Evolutionary conservation across 2,329 filamentous ascomycete species (phyloP).

Genomic region (Calycina marina): DNA sequence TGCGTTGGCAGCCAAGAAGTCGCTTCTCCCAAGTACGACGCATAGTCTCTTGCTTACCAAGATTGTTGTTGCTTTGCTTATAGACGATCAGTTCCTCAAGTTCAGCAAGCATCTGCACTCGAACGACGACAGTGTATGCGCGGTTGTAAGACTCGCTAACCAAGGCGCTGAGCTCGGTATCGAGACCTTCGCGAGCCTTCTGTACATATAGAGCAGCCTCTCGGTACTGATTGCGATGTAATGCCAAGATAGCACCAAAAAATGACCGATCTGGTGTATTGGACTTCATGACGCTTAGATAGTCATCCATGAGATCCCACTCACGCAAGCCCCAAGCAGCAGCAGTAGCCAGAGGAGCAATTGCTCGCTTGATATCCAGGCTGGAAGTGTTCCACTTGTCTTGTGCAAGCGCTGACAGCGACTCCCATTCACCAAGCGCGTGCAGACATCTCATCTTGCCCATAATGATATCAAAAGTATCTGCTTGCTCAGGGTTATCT

Average conservation of each 20-base stretch:
- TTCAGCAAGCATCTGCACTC: slow-evolving; percentile 97
- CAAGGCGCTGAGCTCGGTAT: slow-evolving; percentile 87
- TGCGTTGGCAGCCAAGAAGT: slow-evolving; percentile 86
- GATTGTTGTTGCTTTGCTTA: slow-evolving; percentile 72
- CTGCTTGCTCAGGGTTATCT: slow-evolving; percentile 59
- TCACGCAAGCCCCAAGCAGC: slow-evolving; percentile 94
- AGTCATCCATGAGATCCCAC: slow-evolving; percentile 98
- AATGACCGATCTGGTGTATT: slow-evolving; percentile 90
- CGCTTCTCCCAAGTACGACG: slow-evolving; percentile 91
- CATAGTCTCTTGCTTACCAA: slow-evolving; percentile 80
- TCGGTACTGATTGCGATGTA: slow-evolving; percentile 91
- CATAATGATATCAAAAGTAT: slow-evolving; percentile 95
- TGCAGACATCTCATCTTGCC: slow-evolving; percentile 98
- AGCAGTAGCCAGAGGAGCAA: slow-evolving; percentile 85
- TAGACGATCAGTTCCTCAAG: slow-evolving; percentile 96
- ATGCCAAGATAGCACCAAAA: slow-evolving; percentile 88
- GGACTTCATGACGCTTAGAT: slow-evolving; percentile 87
- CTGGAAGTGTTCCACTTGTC: slow-evolving; percentile 89
- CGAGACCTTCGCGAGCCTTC: slow-evolving; percentile 81
- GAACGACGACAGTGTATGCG: slow-evolving; percentile 93
- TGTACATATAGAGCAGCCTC: slow-evolving; percentile 82
- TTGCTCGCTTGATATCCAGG: slow-evolving; percentile 73
- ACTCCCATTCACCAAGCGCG: slow-evolving; percentile 93
- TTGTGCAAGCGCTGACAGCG: slow-evolving; percentile 73
- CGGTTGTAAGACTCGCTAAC: slow-evolving; percentile 98